Evolutionary conservation across 1,284 basidiomycete genomes (phyloP), one percentile per base, ranked within the genome.

Genomic region (Irpex sp.): DNA sequence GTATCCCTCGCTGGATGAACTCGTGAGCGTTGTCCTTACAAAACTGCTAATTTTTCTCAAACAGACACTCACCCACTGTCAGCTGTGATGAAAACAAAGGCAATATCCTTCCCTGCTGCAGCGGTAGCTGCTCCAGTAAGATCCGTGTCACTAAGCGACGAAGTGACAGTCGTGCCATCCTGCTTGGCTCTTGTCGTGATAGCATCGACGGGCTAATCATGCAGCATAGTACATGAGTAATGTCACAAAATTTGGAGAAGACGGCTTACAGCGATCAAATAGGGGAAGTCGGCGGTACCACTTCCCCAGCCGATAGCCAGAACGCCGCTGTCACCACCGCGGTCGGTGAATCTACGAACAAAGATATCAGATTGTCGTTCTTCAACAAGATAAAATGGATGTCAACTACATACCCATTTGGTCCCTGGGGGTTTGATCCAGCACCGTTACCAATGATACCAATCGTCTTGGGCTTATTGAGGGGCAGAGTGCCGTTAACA

Each of bases 231-330:
- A n/a, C 17, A 3, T 51, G 21, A 13, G 6, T 17, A 5, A 21
- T 2, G 19, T 36, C 56, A 26, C 46, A 2, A 6, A 35, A 19
- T 7, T 21, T 21, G 17, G 39, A 21, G 58, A 84, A 80, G 13
- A 89, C 5, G 11, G 8, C 70, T 60, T 58, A 73, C 73, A 36
- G 72, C 66, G 55, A 72, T 68, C 6, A 75, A 67, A 62, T 74
- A 75, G 0, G 74, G 74, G 67, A 68, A 75, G 61, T 74, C 66
- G 21, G 66, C 73, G 9, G 73, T 73, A n/a, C 85, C 84, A 43
- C 79, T 81, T 19, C 83, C 85, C 84, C 85, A 86, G n/a, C 84
- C 84, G 76, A 83, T 79, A 5, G 79, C 83, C 0, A 85, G 75
- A 11, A 85, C 71, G 2, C 78, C 72, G 21, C 66, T 65, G 51